Conservation (phyloP, 768 basidiomycete species). For the Saitozyma sp. region DNA sequence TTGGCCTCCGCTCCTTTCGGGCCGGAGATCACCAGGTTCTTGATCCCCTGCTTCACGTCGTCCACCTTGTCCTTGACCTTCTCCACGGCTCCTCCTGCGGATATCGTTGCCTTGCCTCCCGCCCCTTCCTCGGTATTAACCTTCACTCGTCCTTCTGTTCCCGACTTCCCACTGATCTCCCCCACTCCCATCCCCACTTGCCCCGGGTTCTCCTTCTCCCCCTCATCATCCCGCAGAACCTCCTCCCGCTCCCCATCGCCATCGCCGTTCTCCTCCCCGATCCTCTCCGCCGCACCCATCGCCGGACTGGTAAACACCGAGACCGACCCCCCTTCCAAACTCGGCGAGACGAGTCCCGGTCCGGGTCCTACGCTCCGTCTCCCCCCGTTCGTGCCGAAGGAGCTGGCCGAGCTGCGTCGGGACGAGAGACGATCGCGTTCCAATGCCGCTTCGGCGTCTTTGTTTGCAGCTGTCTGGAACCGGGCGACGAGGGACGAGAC, state of each 20-base stretch:
- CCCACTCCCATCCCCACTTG: neutral
- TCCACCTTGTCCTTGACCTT: neutral
- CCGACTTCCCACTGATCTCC: no score
- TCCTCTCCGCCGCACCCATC: neutral
- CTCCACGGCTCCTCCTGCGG: neutral
- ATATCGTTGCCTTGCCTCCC: neutral
- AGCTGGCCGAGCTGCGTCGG: neutral
- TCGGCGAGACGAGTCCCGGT: neutral
- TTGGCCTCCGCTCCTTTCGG: neutral
- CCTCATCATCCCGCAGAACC: neutral
- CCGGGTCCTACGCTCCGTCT: neutral
- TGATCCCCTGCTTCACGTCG: neutral
- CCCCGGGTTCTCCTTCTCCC: neutral
- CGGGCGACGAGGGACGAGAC: constrained; percentile 43
- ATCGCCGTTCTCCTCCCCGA: neutral
- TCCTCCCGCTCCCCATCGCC: neutral
- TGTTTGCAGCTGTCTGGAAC: constrained; percentile 41
- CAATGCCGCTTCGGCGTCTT: constrained; percentile 22
- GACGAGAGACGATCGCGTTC: neutral
- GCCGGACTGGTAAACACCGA: no score
- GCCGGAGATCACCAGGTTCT: neutral
- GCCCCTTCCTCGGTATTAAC: neutral
- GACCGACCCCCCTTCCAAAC: no score
- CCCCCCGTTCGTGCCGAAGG: neutral
- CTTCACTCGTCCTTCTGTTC: neutral